These are phyloP conservation scores for Uronychia setigera DNA, from an alignment of 73 alveolate species.

Conservation along the genomic window DNA sequence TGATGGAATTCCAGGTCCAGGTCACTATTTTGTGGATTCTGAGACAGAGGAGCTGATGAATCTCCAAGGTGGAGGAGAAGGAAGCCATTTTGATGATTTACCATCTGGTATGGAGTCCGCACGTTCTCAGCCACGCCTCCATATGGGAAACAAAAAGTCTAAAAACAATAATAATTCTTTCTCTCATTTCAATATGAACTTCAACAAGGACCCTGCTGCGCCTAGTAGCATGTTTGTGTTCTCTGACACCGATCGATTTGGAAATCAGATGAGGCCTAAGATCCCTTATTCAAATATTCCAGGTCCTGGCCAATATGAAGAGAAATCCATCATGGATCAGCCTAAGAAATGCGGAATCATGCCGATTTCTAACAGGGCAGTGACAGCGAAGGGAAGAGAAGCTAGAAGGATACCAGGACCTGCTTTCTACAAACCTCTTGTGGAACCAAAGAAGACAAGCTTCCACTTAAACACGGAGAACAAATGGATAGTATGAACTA, in stretches of 20 bases:
- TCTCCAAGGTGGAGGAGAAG: slow-evolving; percentile 9
- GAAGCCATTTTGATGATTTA: too few relatives aligned
- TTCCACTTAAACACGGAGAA: slow-evolving; percentile 62
- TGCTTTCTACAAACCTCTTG: slow-evolving; percentile 56
- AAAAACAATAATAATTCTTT: not conserved
- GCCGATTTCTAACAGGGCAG: slow-evolving; percentile 5
- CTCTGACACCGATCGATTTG: slow-evolving; percentile 57
- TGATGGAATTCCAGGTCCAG: slow-evolving; percentile 75
- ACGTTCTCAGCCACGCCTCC: not conserved
- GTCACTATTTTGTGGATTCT: slow-evolving; percentile 33
- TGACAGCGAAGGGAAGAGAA: not conserved
- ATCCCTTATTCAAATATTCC: slow-evolving; percentile 35
- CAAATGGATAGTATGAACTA: slow-evolving; percentile 40
- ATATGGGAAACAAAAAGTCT: not conserved
- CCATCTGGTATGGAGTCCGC: not conserved
- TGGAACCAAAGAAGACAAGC: slow-evolving; percentile 69
- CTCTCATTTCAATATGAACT: not conserved
- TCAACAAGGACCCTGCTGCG: not conserved
- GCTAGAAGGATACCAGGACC: slow-evolving; percentile 53
- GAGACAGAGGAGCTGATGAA: slow-evolving; percentile 1
- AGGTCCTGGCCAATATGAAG: slow-evolving; percentile 66
- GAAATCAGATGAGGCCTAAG: slow-evolving; percentile 46
- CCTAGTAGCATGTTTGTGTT: not conserved
- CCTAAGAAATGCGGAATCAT: not conserved
- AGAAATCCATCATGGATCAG: not conserved